phyloP scores from a whole-genome alignment of 352 stramenopile species.

The Globisporangium acanthophoron region DNA sequence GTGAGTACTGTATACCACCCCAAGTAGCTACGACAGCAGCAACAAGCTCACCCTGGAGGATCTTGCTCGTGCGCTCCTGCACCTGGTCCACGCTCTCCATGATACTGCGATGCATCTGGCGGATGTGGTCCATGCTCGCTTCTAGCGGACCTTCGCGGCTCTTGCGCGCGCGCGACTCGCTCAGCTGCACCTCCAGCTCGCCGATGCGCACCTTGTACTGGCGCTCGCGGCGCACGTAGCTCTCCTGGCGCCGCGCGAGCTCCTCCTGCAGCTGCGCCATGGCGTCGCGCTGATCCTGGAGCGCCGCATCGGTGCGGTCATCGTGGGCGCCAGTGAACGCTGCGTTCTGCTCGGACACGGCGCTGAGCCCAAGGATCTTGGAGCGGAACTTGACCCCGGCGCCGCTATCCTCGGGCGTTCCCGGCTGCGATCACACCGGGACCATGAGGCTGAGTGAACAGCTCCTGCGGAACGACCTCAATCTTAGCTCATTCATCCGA shows the following conservation, averaged over 20 bases:
- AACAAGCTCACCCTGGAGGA: slow-evolving; percentile 56
- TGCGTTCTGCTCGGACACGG: slow-evolving; percentile 38
- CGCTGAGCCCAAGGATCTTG: slow-evolving; percentile 47
- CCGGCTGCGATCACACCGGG: slow-evolving; percentile 7
- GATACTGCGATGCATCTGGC: slow-evolving; percentile 81
- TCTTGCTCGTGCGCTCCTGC: slow-evolving; percentile 87
- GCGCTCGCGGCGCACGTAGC: slow-evolving; percentile 81
- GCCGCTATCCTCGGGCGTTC: slow-evolving; percentile 28
- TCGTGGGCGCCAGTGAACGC: slow-evolving; percentile 20
- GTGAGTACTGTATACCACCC: too few species aligned
- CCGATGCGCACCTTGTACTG: slow-evolving; percentile 86
- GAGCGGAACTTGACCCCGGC: slow-evolving; percentile 36
- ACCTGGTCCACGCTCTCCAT: slow-evolving; percentile 88
- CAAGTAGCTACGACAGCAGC: not conserved
- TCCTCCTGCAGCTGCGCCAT: slow-evolving; percentile 56
- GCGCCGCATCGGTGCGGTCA: slow-evolving; percentile 16
- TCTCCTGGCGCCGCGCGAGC: slow-evolving; percentile 64
- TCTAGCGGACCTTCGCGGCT: slow-evolving; percentile 66
- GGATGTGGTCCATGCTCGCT: slow-evolving; percentile 73
- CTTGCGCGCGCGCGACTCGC: slow-evolving; percentile 65
- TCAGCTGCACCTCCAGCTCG: slow-evolving; percentile 68
- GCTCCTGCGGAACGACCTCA: too few species aligned
- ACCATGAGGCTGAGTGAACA: not conserved
- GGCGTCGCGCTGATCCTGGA: slow-evolving; percentile 37
- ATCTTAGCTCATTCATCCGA: too few species aligned